Percentiles rank a stretch among this genome's conserved stretches.
These are phyloP conservation scores for Xylariaceae sp. DNA, from an alignment of 2,329 filamentous ascomycete species.

Conservation along the genomic window DNA sequence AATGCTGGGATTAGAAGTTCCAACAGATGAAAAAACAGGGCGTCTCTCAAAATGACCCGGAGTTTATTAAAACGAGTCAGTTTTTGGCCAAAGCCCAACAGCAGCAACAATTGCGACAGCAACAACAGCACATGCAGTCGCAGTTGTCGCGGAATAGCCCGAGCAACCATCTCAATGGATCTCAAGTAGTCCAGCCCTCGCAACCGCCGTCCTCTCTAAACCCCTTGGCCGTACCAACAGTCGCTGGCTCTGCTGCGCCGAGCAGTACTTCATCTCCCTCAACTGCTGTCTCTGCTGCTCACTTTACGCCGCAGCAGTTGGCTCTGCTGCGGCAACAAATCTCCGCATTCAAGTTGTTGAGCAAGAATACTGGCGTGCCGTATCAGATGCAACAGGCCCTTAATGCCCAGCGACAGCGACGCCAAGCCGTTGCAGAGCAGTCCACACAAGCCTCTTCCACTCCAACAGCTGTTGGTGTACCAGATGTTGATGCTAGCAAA, in stretches of 20 bases:
- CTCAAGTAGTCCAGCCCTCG: constrained; percentile 33
- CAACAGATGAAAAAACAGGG: constrained; percentile 83
- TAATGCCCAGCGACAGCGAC: constrained; percentile 67
- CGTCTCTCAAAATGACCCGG: constrained; percentile 75
- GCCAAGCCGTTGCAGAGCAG: constrained; percentile 50
- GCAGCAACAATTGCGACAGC: constrained; percentile 54
- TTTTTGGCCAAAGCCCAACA: constrained; percentile 69
- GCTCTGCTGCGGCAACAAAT: constrained; percentile 79
- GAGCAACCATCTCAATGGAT: constrained; percentile 52
- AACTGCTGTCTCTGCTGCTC: constrained; percentile 34
- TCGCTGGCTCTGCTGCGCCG: constrained; percentile 30
- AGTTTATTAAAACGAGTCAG: constrained; percentile 76
- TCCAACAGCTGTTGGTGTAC: constrained; percentile 40
- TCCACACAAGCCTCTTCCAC: constrained; percentile 37
- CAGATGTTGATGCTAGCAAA: constrained; percentile 22
- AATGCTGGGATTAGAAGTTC: constrained; percentile 61
- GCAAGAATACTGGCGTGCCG: constrained; percentile 81
- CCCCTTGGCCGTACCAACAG: constrained; percentile 37
- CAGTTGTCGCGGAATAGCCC: constrained; percentile 46
- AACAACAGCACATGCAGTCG: constrained; percentile 49
- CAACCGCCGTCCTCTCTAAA: constrained; percentile 35
- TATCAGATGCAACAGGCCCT: constrained; percentile 74
- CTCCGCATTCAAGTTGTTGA: constrained; percentile 81
- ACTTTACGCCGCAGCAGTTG: constrained; percentile 75
- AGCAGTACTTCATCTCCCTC: constrained; percentile 33